Conservation (phyloP, 768 basidiomycete species). For the Collybia sp. region DNA sequence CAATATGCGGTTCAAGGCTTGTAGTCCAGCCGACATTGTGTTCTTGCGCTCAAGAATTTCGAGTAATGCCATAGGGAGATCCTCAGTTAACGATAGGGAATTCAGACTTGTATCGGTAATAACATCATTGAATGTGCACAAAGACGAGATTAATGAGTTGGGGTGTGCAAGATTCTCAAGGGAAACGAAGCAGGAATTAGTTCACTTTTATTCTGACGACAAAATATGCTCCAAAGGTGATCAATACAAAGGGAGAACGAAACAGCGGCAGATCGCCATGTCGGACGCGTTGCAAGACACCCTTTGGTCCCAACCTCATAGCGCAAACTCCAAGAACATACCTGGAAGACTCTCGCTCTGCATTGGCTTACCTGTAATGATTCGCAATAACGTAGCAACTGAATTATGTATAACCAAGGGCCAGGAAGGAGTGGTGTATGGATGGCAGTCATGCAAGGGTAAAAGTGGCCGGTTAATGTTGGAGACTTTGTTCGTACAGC, state of each 20-base stretch:
- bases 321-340: conserved; percentile 11
- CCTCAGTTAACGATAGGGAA: conserved; percentile 5
- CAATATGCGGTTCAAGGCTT: conserved; percentile 34
- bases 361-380: conserved; percentile 27
- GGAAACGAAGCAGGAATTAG: conserved; percentile 20
- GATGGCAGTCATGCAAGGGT: conserved; percentile 17
- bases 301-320: conserved; percentile 14
- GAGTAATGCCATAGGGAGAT: conserved; percentile 3
- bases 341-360: conserved; percentile 22
- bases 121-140: conserved; percentile 27
- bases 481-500: conserved; percentile 23
- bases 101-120: conserved; percentile 34
- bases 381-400: conserved; percentile 24
- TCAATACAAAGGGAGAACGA: neutral
- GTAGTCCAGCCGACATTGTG: conserved; percentile 29
- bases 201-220: conserved; percentile 22
- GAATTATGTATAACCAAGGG: conserved; percentile 16
- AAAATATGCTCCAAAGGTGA: neutral
- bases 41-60: conserved; percentile 23
- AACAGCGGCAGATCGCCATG: neutral
- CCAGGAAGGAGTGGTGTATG: conserved; percentile 21
- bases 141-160: conserved; percentile 31
- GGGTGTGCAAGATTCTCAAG: conserved; percentile 25
- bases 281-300: conserved; percentile 9
- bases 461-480: conserved; percentile 10